Evolutionary conservation across 23 red algal genomes (phyloP), one percentile per base, ranked within the genome.

Genomic region (Gracilaria vermiculophylla): DNA sequence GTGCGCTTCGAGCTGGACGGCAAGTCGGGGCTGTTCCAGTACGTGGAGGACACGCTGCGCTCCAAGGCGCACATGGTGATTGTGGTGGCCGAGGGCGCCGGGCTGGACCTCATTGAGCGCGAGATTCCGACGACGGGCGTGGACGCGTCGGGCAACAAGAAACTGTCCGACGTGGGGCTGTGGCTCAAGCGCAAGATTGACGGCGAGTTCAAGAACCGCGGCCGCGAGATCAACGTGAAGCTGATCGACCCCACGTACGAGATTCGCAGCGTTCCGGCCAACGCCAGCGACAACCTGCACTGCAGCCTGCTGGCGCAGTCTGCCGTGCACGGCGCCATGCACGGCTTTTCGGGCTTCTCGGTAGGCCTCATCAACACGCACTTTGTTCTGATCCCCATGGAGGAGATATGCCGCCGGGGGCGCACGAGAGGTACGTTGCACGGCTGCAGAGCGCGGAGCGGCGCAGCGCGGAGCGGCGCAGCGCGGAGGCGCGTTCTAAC

Each of bases 21-120:
- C 43, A 78, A 87, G 58, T 40, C 33, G n/a, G 97, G 97, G 17
- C 83, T 99, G 20, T 92, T 86, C 15, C 91, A 91, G 73, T 96
- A 91, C 89, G 81, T 99, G 25, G 52, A 84, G 49, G 69, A 99
- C 13, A 86, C 55, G 60, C 77, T 99, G 16, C 41, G 69, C 27
- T 16, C 73, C 27, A 92, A 88, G 57, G 90, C 89, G 11, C 91
- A 96, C 53, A 94, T 91, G 70, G 90, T 99, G 12, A 90, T 99
- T 45, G 97, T 99, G n/a, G 85, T 99, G 29, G 97, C 97, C 1
- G 97, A 99, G 62, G 97, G 97, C 21, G 97, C 97, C 15, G 97
- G 93, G 40, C 27, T 76, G 65, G 92, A 99, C 1, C 71, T 93
- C 23, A 45, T 98, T 51, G 31, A 69, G 2, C 69, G 78, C 17